A percentile compares a stretch with the other conserved stretches of the same genome.
Evolutionary conservation across 805 yeast genomes (phyloP).

Genomic region (Saturnispora hagleri): DNA sequence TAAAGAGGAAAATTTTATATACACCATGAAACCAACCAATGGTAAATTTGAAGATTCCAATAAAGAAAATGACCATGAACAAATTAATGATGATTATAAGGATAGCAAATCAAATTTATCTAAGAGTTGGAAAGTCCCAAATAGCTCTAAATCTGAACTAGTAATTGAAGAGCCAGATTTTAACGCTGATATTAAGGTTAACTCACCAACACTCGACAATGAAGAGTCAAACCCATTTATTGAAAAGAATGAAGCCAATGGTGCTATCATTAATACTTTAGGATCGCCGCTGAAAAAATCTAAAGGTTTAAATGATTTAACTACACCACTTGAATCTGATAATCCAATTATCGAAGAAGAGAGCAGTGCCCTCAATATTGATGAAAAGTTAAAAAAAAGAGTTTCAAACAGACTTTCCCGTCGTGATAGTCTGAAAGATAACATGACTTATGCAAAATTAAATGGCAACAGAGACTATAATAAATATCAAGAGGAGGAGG

Average conservation of each 20-base stretch:
- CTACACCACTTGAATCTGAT: constrained; percentile 3
- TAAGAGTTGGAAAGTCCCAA: background rate
- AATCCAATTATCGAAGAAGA: background rate
- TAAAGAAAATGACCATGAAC: background rate
- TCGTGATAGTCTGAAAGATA: background rate
- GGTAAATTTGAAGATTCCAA: background rate
- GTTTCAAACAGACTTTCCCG: constrained; percentile 9
- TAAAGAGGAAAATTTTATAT: too few relatives aligned
- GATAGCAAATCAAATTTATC: background rate
- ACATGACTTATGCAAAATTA: too few relatives aligned
- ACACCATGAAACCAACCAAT: background rate
- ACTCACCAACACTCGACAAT: background rate
- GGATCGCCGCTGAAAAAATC: background rate
- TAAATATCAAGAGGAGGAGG: constrained; percentile 1
- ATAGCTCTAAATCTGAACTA: background rate
- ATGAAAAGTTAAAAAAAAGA: constrained; percentile 9
- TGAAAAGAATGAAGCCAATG: background rate
- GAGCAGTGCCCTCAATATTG: constrained; percentile 11
- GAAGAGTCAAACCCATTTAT: constrained; percentile 5
- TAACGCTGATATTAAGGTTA: background rate
- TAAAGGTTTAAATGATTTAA: background rate
- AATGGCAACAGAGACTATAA: background rate
- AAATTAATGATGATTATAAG: background rate
- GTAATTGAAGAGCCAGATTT: background rate
- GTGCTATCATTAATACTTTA: background rate